A percentile compares a stretch with the other conserved stretches of the same genome.
Conservation (phyloP, 495 filamentous ascomycete genomes). For the Penicillium goetzii region DNA sequence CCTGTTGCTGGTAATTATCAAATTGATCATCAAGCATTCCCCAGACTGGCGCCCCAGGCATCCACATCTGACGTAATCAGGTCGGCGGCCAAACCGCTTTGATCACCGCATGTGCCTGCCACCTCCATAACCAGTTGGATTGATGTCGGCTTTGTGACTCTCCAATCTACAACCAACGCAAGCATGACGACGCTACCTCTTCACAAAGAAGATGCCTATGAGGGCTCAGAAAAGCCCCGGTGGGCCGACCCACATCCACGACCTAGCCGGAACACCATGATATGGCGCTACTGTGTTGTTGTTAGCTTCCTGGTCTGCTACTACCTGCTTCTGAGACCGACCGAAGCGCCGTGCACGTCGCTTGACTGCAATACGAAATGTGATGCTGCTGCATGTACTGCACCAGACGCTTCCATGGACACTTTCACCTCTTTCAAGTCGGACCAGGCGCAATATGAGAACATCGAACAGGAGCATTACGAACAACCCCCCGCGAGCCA, state of each 20-base stretch:
- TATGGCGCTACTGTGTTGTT: constrained; percentile 23
- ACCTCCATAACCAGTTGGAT: not conserved
- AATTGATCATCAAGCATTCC: not conserved
- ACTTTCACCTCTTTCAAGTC: not conserved
- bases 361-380: not conserved
- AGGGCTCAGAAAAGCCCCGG: not conserved
- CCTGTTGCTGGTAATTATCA: not conserved
- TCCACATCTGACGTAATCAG: constrained; percentile 6
- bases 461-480: not conserved
- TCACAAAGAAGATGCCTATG: constrained; percentile 24
- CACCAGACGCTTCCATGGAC: not conserved
- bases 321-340: constrained; percentile 29
- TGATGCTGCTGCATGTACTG: not conserved
- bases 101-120: not conserved
- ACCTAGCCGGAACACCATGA: constrained; percentile 16
- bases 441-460: not conserved
- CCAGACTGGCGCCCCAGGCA: not conserved
- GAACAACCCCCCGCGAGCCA: not conserved
- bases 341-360: not conserved
- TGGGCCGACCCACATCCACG: constrained; percentile 16
- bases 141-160: constrained; percentile 1
- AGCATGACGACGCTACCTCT: constrained; percentile 35
- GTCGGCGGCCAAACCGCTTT: not conserved
- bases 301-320: constrained; percentile 24
- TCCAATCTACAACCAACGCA: not conserved